A percentile compares a stretch with the other conserved stretches of the same genome.
These are phyloP conservation scores for Acanthamoeba sp. DNA, from an alignment of 208 protist species.

Conservation along the genomic window DNA sequence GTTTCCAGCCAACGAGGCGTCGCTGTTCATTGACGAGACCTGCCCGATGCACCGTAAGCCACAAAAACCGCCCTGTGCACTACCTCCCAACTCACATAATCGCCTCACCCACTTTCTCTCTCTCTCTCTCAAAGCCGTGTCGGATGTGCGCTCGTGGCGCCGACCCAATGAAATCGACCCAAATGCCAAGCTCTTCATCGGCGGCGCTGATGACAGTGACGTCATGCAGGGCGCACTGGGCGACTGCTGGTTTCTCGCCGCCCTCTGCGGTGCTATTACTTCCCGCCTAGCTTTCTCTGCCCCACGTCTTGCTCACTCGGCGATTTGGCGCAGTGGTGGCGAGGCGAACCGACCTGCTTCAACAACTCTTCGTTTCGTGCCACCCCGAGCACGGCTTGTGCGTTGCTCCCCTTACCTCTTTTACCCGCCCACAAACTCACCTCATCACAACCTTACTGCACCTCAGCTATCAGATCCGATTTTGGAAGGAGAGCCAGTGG, in stretches of 20 bases:
- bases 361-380: constrained; percentile 28
- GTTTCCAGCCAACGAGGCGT: neutral
- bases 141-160: neutral
- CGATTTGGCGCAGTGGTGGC: constrained; percentile 15
- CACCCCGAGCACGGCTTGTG: constrained; percentile 55
- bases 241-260: constrained; percentile 73
- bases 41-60: neutral
- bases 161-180: constrained; percentile 55
- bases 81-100: too few species aligned
- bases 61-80: neutral
- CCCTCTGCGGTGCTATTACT: constrained; percentile 19
- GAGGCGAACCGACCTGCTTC: constrained; percentile 20
- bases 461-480: neutral
- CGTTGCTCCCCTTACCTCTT: neutral
- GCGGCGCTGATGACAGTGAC: constrained; percentile 68
- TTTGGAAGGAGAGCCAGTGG: constrained; percentile 40
- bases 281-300: neutral
- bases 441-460: neutral
- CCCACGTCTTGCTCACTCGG: neutral
- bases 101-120: neutral
- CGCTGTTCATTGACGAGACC: neutral
- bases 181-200: constrained; percentile 58
- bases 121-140: neutral
- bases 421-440: neutral
- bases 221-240: constrained; percentile 73